These are phyloP conservation scores for Salvia splendens DNA, from an alignment of 257 asterid genomes.

Conservation along the genomic window DNA sequence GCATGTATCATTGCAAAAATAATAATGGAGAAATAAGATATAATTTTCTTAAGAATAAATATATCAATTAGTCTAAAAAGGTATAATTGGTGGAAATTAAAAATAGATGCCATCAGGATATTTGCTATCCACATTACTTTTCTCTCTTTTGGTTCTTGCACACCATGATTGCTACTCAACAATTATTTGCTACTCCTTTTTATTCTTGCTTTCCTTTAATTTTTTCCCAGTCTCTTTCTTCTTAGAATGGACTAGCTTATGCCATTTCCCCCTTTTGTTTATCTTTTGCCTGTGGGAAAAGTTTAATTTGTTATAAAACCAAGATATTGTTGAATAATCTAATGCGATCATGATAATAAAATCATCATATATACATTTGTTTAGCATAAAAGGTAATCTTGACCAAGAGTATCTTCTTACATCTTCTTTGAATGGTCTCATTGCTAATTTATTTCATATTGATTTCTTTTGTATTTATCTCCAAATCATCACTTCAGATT, in stretches of 20 bases:
- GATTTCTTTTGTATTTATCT: neutral
- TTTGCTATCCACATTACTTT: neutral
- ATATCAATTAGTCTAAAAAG: slow-evolving; percentile 7
- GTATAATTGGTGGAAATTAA: slow-evolving; percentile 1
- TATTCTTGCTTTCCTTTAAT: neutral
- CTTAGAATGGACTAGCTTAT: slow-evolving; percentile 2
- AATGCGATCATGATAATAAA: neutral
- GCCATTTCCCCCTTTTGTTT: neutral
- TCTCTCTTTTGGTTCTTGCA: slow-evolving; percentile 19
- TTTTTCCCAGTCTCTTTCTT: too few species aligned
- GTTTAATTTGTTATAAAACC: neutral
- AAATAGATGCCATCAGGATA: slow-evolving; percentile 9
- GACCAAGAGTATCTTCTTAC: slow-evolving; percentile 5
- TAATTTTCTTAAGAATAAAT: neutral
- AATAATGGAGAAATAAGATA: neutral
- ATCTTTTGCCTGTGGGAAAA: neutral
- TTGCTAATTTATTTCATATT: neutral
- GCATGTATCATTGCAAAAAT: neutral
- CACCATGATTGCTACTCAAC: slow-evolving; percentile 1
- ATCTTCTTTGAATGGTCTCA: neutral
- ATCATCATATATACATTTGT: neutral
- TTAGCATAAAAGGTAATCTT: slow-evolving; percentile 2
- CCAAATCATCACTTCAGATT: neutral
- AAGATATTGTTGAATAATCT: slow-evolving; percentile 2
- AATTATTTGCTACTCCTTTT: neutral